Evolutionary conservation across 305 asterid species (phyloP), one percentile per base, ranked within the genome.

Genomic region (Lippia alba): DNA sequence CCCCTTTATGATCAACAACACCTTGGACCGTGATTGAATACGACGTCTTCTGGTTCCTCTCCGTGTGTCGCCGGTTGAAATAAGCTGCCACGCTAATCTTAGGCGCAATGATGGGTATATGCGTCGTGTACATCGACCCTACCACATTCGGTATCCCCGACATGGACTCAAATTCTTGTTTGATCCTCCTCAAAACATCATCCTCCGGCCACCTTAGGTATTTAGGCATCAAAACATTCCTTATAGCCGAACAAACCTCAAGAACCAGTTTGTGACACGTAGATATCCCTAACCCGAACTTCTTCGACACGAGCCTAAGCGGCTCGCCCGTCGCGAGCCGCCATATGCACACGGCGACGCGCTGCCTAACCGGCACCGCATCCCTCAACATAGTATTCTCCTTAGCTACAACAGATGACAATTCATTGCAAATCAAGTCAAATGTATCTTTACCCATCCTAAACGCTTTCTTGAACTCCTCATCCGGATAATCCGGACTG

Each of bases 311-410:
- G 4, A 90, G 87, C 71, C 98, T 72, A 0, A 91, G 84, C 0
- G 98, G 98, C 82, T 94, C 99, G 8, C 99, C 99, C 0, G 99
- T 94, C 62, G 99, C 99, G 49, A 94, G 78, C 55, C 99, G 83
- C 99, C 99, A 94, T 63, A 94, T 87, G 58, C 99, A 94, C 32
- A 94, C 98, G 0, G 98, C 99, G 0, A 90, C 97, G 6, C 99
- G 86, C 20, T 91, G 96, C 74, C 85, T 73, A 3, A 94, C 99
- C 0, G 99, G 99, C 5, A 94, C 97, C 3, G 99, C 99, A 66
- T 91, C 99, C 18, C 98, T 71, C 32, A 91, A 66, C 96, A 88
- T 88, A 0, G 97, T 94, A 55, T 94, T 91, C 61, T 94, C 98
- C 74, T 91, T 94, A 0, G 97, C 95, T 0, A 94, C 94, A 19